phyloP scores from a whole-genome alignment of 1,284 basidiomycete species.

The Lentinula novae-zelandiae region DNA sequence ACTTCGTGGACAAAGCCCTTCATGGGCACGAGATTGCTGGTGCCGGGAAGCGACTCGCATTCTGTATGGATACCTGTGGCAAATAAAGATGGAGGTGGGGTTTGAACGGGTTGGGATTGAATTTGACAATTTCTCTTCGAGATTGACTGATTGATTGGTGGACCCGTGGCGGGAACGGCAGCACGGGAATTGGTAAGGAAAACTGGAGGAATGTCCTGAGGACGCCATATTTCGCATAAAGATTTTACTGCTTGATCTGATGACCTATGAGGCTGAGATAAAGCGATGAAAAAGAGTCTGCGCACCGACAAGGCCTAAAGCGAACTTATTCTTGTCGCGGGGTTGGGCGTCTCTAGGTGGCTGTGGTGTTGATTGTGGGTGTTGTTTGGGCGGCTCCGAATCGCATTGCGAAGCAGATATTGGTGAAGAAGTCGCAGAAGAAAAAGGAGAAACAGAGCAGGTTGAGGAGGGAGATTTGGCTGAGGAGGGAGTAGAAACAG shows the following conservation, averaged over 20 bases:
- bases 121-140: constrained; percentile 38
- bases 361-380: constrained; percentile 6
- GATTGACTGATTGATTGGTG: constrained; percentile 16
- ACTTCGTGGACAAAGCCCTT: constrained; percentile 76
- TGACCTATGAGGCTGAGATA: constrained; percentile 17
- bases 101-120: constrained; percentile 41
- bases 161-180: constrained; percentile 20
- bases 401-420: constrained; percentile 24
- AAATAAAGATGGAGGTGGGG: constrained; percentile 29
- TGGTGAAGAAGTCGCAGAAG: constrained; percentile 48
- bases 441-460: constrained; percentile 59
- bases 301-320: constrained; percentile 64
- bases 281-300: constrained; percentile 18
- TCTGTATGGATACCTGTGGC: constrained; percentile 4
- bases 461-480: constrained; percentile 42
- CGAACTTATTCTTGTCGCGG: constrained; percentile 59
- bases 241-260: constrained; percentile 75
- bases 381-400: constrained; percentile 21
- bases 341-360: constrained; percentile 22
- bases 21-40: constrained; percentile 38
- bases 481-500: constrained; percentile 26
- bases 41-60: not conserved
- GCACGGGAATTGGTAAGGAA: constrained; percentile 46
- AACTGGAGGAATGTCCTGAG: constrained; percentile 61
- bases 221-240: constrained; percentile 71